Evolutionary conservation across 768 basidiomycete genomes (phyloP).

Genomic region (Amanita subjunquillea): DNA sequence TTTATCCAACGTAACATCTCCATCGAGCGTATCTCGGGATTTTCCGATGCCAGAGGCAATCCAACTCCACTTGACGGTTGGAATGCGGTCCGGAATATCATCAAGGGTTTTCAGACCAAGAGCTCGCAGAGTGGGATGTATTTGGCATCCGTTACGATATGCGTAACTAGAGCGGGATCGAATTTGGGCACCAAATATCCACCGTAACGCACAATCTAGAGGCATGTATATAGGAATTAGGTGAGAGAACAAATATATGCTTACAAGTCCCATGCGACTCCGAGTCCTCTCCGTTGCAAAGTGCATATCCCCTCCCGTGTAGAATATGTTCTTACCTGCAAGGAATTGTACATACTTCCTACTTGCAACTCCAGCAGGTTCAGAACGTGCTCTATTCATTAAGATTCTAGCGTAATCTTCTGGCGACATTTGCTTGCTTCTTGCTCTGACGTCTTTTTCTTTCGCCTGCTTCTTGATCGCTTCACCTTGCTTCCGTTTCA

Average conservation of each 20-base stretch:
- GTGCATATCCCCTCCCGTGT: slow-evolving; percentile 46
- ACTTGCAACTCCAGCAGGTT: slow-evolving; percentile 4
- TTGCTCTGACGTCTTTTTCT: slow-evolving; percentile 26
- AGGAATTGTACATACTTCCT: slow-evolving; percentile 19
- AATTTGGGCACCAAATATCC: slow-evolving; percentile 50
- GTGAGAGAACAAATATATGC: slow-evolving; percentile 12
- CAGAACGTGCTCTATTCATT: slow-evolving; percentile 18
- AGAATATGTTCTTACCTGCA: slow-evolving; percentile 45
- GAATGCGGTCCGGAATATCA: slow-evolving; percentile 57
- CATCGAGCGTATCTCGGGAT: neutral
- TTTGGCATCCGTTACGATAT: slow-evolving; percentile 49
- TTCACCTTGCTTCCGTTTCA: neutral
- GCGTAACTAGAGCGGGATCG: slow-evolving; percentile 47
- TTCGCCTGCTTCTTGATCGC: neutral
- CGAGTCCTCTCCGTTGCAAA: slow-evolving; percentile 41
- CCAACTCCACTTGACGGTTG: slow-evolving; percentile 59
- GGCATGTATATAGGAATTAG: slow-evolving; percentile 1
- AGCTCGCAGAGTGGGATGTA: slow-evolving; percentile 21
- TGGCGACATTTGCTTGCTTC: slow-evolving; percentile 32
- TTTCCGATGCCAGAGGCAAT: slow-evolving; percentile 29
- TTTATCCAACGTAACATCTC: slow-evolving; percentile 21
- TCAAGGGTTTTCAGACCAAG: slow-evolving; percentile 38
- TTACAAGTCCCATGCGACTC: slow-evolving; percentile 50
- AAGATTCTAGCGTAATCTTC: slow-evolving; percentile 44
- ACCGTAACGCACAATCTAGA: slow-evolving; percentile 54